Base-by-base conservation (phyloP, 371 early-diverging fungal species). In the Rhizopus microsporus region DNA sequence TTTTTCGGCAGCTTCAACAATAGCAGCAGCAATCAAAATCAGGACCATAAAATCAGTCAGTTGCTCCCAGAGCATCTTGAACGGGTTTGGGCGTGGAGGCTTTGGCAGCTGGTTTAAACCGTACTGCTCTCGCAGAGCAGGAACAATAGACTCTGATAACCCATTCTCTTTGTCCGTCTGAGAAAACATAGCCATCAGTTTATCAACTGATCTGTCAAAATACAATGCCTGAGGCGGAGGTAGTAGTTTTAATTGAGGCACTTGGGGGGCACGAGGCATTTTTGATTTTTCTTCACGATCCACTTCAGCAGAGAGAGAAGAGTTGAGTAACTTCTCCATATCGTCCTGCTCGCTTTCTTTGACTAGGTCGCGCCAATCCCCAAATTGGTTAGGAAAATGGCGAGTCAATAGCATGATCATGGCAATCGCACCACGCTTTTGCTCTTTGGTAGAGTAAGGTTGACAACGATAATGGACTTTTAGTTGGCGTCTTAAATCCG, bases 31-130 rank as follows among this genome's bases (percentile, higher is more conserved):
- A 29, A 77, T 63, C 8, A 93, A 78, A 43, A 97, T 86, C 35
- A 96, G 55, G 29, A 96, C 87, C 92, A 97, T 97, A 63, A 95
- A 89, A 61, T 97, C 96, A 2, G 92, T 90, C 15, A 96, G 60
- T 73, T 97, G 97, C 29, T 63, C 77, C 85, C 88, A 88, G 2
- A 96, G 63, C 85, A 97, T 93, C 60, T 75, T 86, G 63, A 88
- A 62, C 33, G 86, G 70, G 7, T 93, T 89, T 0, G 91, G 86
- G 12, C 80, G 78, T 13, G 92, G 90, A 1, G 96, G 94, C 16
- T 81, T 78, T 1, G 89, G 84, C 12, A 97, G 74, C 57, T 79
- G 72, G 67, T 97, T 97, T 29, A 63, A 53, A 7, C 97, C 97
- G 72, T 97, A 96, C 44, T 91, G 89, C 17, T 78, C 86, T 16